Evolutionary conservation across 768 basidiomycete species (phyloP).

Genomic region (Dioszegia crocea): DNA sequence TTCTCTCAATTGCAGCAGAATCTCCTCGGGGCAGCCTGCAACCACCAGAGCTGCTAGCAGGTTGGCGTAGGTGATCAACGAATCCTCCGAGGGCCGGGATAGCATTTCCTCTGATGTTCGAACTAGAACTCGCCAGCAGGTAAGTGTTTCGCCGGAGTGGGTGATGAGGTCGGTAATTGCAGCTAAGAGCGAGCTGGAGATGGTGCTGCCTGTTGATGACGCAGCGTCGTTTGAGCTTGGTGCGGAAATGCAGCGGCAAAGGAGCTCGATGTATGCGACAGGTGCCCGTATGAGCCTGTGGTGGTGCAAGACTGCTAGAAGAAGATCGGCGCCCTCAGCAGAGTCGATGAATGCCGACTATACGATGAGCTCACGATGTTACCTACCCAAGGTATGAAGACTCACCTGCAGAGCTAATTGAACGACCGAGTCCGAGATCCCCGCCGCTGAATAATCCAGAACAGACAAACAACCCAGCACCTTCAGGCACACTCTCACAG

Average conservation of each 20-base stretch:
- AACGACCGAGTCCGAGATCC: background rate
- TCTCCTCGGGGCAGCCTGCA: background rate
- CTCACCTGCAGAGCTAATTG: background rate
- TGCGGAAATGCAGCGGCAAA: background rate
- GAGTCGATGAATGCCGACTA: background rate
- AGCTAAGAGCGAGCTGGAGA: background rate
- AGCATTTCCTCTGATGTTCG: background rate
- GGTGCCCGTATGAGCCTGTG: background rate
- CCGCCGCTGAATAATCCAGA: conserved; percentile 2
- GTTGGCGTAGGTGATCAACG: background rate
- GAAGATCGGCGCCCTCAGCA: background rate
- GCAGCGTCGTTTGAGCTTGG: background rate
- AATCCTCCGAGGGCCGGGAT: background rate
- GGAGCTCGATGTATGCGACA: background rate
- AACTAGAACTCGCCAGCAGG: background rate
- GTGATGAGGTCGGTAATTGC: background rate
- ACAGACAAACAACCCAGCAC: background rate
- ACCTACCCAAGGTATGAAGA: background rate
- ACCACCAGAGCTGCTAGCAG: background rate
- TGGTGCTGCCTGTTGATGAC: background rate
- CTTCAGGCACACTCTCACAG: background rate
- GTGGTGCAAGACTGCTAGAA: background rate
- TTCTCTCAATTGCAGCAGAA: background rate
- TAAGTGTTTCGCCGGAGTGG: background rate
- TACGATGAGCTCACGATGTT: background rate